phyloP scores from a whole-genome alignment of 257 asterid genomes.

The Craterostigma plantagineum region DNA sequence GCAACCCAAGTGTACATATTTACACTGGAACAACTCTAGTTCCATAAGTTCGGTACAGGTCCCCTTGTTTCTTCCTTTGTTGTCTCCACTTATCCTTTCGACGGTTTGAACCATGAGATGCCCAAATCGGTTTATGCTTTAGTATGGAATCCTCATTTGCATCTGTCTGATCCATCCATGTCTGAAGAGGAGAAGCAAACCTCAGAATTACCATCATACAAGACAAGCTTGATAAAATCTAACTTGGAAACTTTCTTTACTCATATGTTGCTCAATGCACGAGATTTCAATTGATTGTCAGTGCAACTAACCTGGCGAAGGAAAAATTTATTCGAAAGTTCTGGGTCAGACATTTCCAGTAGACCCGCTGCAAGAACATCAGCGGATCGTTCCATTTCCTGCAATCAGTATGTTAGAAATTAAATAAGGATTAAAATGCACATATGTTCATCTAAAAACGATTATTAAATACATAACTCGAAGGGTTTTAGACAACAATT shows the following conservation, averaged over 20 bases:
- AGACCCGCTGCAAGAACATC: slow-evolving; percentile 98
- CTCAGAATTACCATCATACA: background rate
- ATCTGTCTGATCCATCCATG: slow-evolving; percentile 62
- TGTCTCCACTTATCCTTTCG: slow-evolving; percentile 36
- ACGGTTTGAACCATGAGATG: slow-evolving; percentile 31
- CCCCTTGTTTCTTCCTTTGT: slow-evolving; percentile 45
- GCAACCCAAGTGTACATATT: slow-evolving; percentile 15
- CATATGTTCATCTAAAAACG: background rate
- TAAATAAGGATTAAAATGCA: slow-evolving; percentile 1
- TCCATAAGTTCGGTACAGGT: slow-evolving; percentile 74
- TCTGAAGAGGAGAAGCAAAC: slow-evolving; percentile 16
- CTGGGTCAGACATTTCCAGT: slow-evolving; percentile 86
- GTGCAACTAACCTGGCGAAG: slow-evolving; percentile 66
- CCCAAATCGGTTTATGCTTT: slow-evolving; percentile 93
- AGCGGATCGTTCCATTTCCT: slow-evolving; percentile 98
- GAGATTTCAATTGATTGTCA: slow-evolving; percentile 1
- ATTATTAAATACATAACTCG: background rate
- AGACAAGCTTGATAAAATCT: too few species aligned
- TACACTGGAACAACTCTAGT: slow-evolving; percentile 97
- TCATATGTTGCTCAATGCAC: background rate
- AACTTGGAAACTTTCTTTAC: too few species aligned
- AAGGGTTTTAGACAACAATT: background rate
- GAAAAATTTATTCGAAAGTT: slow-evolving; percentile 66
- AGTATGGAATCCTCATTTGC: slow-evolving; percentile 52
- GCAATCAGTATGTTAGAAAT: slow-evolving; percentile 12